Evolutionary conservation across 2,329 filamentous ascomycete species (phyloP).

Genomic region (Colletotrichum filicis): DNA sequence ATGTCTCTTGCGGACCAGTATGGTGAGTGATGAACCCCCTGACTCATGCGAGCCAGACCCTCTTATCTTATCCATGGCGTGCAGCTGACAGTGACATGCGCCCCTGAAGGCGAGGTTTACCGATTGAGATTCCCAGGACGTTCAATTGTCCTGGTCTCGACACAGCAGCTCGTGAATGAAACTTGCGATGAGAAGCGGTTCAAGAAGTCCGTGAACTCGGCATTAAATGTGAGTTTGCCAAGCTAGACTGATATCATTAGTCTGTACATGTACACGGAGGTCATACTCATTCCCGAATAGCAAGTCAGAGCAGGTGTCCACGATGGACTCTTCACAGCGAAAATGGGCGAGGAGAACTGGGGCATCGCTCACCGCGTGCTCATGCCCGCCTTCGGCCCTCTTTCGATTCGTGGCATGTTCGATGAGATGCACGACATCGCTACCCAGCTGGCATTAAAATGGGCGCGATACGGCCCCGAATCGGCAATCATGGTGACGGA

Average conservation of each 20-base stretch:
- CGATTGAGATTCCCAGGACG: conserved; percentile 63
- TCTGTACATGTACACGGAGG: not conserved
- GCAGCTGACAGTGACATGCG: conserved; percentile 1
- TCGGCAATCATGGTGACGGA: conserved; percentile 63
- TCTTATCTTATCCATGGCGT: not conserved
- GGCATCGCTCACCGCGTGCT: conserved; percentile 72
- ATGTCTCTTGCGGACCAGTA: conserved; percentile 71
- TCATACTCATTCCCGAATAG: conserved; percentile 33
- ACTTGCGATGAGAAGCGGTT: conserved; percentile 74
- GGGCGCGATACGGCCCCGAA: conserved; percentile 55
- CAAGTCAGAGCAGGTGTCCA: conserved; percentile 70
- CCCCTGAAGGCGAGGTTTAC: conserved; percentile 64
- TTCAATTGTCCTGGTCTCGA: conserved; percentile 62
- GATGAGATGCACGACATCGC: conserved; percentile 64
- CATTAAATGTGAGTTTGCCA: conserved; percentile 46
- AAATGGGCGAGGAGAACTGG: conserved; percentile 36
- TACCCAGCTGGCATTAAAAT: conserved; percentile 64
- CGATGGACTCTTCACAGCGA: conserved; percentile 39
- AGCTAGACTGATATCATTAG: not conserved
- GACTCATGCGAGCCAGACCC: not conserved
- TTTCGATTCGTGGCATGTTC: conserved; percentile 71
- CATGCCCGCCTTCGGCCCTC: conserved; percentile 76
- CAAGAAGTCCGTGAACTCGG: conserved; percentile 63
- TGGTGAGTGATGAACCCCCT: conserved; percentile 55
- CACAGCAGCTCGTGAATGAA: conserved; percentile 69